These are phyloP conservation scores for Kazachstania martiniae DNA, from an alignment of 805 yeast genomes.

Conservation along the genomic window DNA sequence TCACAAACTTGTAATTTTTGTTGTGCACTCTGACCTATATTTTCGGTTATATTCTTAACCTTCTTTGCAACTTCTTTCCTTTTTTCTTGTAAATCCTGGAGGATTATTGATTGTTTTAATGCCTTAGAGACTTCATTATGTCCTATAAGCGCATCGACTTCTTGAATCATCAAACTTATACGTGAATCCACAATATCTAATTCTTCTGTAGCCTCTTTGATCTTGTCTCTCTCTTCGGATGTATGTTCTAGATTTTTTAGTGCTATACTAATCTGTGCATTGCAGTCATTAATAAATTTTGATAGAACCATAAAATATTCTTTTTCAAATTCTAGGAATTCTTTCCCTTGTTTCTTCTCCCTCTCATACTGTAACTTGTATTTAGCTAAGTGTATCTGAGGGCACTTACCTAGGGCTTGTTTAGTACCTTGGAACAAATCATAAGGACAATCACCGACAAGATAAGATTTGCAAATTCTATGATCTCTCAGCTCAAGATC, in stretches of 20 bases:
- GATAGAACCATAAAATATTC: conserved; percentile 39
- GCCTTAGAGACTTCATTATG: conserved; percentile 43
- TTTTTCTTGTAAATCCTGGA: conserved; percentile 36
- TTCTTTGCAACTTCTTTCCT: conserved; percentile 44
- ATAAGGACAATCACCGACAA: conserved; percentile 82
- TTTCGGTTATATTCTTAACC: conserved; percentile 53
- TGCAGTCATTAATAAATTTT: conserved; percentile 53
- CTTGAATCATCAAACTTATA: conserved; percentile 59
- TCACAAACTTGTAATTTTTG: conserved; percentile 87
- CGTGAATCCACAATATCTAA: conserved; percentile 51
- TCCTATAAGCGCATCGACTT: conserved; percentile 42
- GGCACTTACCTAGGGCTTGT: conserved; percentile 73
- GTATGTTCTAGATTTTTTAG: conserved; percentile 52
- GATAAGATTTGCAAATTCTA: conserved; percentile 64
- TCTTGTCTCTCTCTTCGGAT: conserved; percentile 57
- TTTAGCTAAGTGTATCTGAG: conserved; percentile 62
- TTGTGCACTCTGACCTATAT: conserved; percentile 74
- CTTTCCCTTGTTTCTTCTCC: conserved; percentile 30
- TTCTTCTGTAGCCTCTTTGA: conserved; percentile 42
- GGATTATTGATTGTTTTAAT: conserved; percentile 36
- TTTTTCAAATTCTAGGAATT: conserved; percentile 36
- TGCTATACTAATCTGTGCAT: conserved; percentile 52
- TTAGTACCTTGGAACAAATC: conserved; percentile 77
- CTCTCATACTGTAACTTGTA: conserved; percentile 60
- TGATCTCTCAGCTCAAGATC: conserved; percentile 37